These are phyloP conservation scores for Candida pini DNA, from an alignment of 805 yeast species.

Conservation along the genomic window DNA sequence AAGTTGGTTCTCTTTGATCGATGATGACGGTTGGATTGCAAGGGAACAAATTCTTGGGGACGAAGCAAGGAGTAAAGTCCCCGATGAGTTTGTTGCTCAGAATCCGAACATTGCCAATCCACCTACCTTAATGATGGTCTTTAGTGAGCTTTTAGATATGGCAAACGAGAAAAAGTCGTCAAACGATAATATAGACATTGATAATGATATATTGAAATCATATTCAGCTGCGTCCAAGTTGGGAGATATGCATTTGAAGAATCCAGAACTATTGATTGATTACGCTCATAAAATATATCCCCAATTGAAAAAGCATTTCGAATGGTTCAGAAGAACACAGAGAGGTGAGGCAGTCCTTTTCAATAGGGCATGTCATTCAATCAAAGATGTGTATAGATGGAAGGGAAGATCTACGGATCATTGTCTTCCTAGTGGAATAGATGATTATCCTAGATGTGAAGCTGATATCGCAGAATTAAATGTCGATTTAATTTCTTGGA, in stretches of 20 bases:
- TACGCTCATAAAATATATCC: slow-evolving; percentile 72
- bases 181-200: slow-evolving; percentile 21
- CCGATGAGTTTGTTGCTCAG: slow-evolving; percentile 76
- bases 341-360: slow-evolving; percentile 68
- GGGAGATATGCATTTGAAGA: slow-evolving; percentile 47
- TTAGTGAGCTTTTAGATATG: slow-evolving; percentile 49
- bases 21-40: slow-evolving; percentile 94
- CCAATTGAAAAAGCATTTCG: slow-evolving; percentile 65
- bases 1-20: slow-evolving; percentile 85
- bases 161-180: slow-evolving; percentile 25
- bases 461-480: slow-evolving; percentile 88
- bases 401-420: slow-evolving; percentile 82
- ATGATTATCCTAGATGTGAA: slow-evolving; percentile 88
- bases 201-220: slow-evolving; percentile 12
- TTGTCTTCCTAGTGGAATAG: slow-evolving; percentile 89
- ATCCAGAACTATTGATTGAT: slow-evolving; percentile 53
- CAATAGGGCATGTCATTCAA: slow-evolving; percentile 49
- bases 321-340: slow-evolving; percentile 82
- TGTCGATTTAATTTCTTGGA: slow-evolving; percentile 88
- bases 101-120: slow-evolving; percentile 91
- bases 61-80: slow-evolving; percentile 86
- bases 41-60: slow-evolving; percentile 91
- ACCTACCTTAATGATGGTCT: slow-evolving; percentile 80
- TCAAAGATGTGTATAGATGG: slow-evolving; percentile 80
- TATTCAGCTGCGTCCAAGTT: slow-evolving; percentile 28